Evolutionary conservation across 345 rosid species (phyloP).

Genomic region (Rhodomyrtus tomentosa): DNA sequence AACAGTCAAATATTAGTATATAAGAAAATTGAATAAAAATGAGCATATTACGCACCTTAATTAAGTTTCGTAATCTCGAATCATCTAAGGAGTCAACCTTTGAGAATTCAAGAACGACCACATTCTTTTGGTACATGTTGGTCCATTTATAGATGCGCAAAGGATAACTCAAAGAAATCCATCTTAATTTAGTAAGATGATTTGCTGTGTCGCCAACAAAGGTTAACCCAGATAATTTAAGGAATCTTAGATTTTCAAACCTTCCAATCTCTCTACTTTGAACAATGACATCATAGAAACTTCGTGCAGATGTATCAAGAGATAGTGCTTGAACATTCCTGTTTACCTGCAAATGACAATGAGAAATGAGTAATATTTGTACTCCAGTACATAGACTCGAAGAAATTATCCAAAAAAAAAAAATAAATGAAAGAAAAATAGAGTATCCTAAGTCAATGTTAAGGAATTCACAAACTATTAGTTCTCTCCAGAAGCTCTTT

Average conservation of each 20-base stretch:
- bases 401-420: too few species aligned
- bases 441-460: too few species aligned
- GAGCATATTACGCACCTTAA: neutral
- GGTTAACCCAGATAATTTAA: neutral
- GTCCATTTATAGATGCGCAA: neutral
- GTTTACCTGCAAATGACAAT: neutral
- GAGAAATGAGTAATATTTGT: too few species aligned
- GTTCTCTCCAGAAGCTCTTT: neutral
- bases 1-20: too few species aligned
- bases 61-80: neutral
- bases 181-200: neutral
- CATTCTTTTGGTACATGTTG: neutral
- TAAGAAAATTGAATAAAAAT: neutral
- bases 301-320: neutral
- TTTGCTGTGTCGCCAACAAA: neutral
- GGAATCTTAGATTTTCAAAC: neutral
- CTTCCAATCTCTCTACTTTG: neutral
- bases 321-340: neutral
- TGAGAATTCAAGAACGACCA: neutral
- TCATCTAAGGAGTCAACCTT: neutral
- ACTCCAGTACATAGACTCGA: too few species aligned
- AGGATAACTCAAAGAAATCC: neutral
- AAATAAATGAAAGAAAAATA: too few species aligned
- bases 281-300: rapidly evolving
- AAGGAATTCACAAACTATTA: neutral